These are phyloP conservation scores for Mycena latifolia DNA, from an alignment of 768 basidiomycete genomes.

Conservation along the genomic window DNA sequence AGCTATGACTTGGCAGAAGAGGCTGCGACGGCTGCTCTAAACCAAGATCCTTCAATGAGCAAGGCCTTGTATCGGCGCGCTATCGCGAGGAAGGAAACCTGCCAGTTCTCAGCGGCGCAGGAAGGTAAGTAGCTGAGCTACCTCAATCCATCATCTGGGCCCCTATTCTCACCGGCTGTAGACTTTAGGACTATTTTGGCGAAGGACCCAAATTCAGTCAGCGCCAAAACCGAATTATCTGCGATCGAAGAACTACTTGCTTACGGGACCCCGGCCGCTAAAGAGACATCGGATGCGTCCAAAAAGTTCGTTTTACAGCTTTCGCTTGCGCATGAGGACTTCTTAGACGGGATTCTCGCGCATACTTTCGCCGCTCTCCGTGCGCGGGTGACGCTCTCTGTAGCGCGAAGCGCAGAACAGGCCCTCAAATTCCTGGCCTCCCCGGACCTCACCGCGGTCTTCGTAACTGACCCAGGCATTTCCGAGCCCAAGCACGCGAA, in stretches of 20 bases:
- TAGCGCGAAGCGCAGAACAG: not conserved
- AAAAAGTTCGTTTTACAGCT: not conserved
- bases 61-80: slow-evolving; percentile 56
- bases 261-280: not conserved
- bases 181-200: not conserved
- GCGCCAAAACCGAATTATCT: not conserved
- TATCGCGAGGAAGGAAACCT: slow-evolving; percentile 46
- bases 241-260: not conserved
- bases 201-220: not conserved
- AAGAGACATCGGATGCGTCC: not conserved
- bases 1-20: slow-evolving; percentile 44
- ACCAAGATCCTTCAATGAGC: slow-evolving; percentile 46
- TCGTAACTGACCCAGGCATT: not conserved
- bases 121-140: not conserved
- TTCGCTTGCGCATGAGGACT: not conserved
- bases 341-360: not conserved
- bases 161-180: not conserved
- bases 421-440: not conserved
- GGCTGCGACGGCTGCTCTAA: slow-evolving; percentile 51
- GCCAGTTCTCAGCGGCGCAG: slow-evolving; percentile 33
- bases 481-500: not conserved
- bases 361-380: not conserved
- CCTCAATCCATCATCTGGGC: not conserved
- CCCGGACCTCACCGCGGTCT: not conserved
- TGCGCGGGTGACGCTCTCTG: not conserved